phyloP scores from a whole-genome alignment of 305 asterid genomes.

The Ajuga reptans region DNA sequence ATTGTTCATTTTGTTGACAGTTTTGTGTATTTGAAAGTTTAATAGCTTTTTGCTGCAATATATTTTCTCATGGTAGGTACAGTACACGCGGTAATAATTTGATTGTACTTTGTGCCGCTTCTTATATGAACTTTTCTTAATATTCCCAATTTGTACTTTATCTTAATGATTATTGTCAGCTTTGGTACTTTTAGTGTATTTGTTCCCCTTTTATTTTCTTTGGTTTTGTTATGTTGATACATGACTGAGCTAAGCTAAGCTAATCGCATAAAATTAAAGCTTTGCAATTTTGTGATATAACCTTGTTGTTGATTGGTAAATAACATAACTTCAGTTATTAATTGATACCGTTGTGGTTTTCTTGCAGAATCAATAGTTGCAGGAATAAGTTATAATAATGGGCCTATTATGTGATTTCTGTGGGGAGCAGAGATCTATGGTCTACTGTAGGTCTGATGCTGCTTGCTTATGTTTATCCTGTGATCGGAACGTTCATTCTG shows the following conservation, averaged over 20 bases:
- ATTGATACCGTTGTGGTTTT: background rate
- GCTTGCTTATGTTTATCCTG: conserved; percentile 80
- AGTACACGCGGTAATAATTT: background rate
- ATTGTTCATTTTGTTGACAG: background rate
- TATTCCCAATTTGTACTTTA: background rate
- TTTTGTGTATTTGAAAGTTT: background rate
- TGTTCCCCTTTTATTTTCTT: background rate
- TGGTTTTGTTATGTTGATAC: background rate
- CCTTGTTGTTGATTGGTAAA: background rate
- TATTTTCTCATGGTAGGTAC: background rate
- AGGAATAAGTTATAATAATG: conserved; percentile 26
- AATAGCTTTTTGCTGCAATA: background rate
- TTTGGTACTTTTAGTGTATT: background rate
- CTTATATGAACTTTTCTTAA: background rate
- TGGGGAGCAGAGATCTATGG: conserved; percentile 60
- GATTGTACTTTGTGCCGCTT: background rate
- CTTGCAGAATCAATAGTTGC: conserved; percentile 29
- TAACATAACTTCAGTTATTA: background rate
- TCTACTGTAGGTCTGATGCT: conserved; percentile 70
- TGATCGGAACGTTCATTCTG: conserved; percentile 76
- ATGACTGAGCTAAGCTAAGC: background rate
- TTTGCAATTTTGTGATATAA: background rate
- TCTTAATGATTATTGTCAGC: background rate
- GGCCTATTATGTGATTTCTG: conserved; percentile 74
- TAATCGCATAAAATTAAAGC: background rate